Evolutionary conservation across 2,329 filamentous ascomycete genomes (phyloP), one percentile per base, ranked within the genome.

Genomic region (Metarhizium robertsii): DNA sequence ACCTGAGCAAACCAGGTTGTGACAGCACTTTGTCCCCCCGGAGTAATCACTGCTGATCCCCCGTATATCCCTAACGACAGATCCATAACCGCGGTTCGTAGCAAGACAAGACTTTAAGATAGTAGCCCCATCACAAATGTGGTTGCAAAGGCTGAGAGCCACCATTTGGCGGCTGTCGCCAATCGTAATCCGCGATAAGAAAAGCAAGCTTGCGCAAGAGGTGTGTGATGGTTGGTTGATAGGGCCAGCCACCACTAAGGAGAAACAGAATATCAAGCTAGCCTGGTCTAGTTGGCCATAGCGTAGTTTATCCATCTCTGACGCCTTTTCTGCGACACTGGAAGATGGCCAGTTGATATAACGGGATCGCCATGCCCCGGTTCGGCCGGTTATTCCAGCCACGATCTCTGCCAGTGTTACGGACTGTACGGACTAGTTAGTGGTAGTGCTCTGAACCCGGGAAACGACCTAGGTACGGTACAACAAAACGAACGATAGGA

Each of bases 121-220:
- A 29, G 11, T 30, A 53, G 52, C 52, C 45, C 52, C 43, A 10
- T 53, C 30, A 36, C 16, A 45, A 40, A 20, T 48, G 20, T 48
- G 20, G 45, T 48, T 48, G 20, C 45, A 48, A 48, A 40, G 45
- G 25, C 20, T 30, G 25, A 29, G 45, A 30, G 45, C 45, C 45
- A 48, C 45, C 3, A 30, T 14, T 56, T 36, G 55, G 32, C 29
- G 46, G 20, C 16, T 50, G 30, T 16, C 52, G 52, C 55, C 55
- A 54, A 57, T 53, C 8, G 20, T 16, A 36, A 29, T 29, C 30
- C 29, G 53, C 53, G 53, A 54, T 54, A 54, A 54, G 53, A 10
- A 45, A 45, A 49, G 6, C 29, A 16, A 38, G 25, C 38, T 30
- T 42, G 47, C 14, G 36, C 29, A 42, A 42, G 38, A 32, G 45